Conservation (phyloP, 1,139 yeast species). For the Lodderomyces margitis region DNA sequence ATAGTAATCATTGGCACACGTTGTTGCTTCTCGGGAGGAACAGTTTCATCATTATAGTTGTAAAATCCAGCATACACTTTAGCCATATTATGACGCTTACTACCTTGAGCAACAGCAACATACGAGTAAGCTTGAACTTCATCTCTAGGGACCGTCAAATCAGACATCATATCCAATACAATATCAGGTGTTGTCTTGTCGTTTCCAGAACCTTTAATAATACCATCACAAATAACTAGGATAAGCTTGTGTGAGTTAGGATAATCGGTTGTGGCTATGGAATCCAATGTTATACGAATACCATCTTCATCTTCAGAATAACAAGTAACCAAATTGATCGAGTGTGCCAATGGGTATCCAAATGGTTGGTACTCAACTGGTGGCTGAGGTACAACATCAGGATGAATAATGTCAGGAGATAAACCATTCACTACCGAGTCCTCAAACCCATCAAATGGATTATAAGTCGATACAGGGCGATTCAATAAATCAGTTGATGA, state of each 20-base stretch:
- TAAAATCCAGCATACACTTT: slow-evolving; percentile 90
- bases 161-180: slow-evolving; percentile 83
- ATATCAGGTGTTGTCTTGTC: slow-evolving; percentile 85
- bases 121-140: slow-evolving; percentile 79
- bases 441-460: slow-evolving; percentile 43
- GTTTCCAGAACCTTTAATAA: slow-evolving; percentile 92
- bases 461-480: slow-evolving; percentile 32
- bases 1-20: slow-evolving; percentile 79
- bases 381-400: slow-evolving; percentile 80
- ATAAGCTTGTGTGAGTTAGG: slow-evolving; percentile 92
- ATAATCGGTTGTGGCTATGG: slow-evolving; percentile 87
- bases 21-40: slow-evolving; percentile 80
- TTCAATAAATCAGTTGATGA: slow-evolving; percentile 39
- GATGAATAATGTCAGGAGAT: slow-evolving; percentile 70
- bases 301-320: slow-evolving; percentile 92
- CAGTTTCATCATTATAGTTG: slow-evolving; percentile 70
- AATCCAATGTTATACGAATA: slow-evolving; percentile 82
- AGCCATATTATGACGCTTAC: slow-evolving; percentile 97
- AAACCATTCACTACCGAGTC: slow-evolving; percentile 47
- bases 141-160: slow-evolving; percentile 68
- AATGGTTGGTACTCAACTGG: slow-evolving; percentile 86
- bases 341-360: slow-evolving; percentile 83
- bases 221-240: slow-evolving; percentile 86
- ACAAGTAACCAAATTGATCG: slow-evolving; percentile 83
- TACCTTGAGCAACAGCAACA: slow-evolving; percentile 91